A percentile compares a stretch with the other conserved stretches of the same genome.
Conservation (phyloP, 2,329 filamentous ascomycete species). For the Neofusicoccum laricinum region DNA sequence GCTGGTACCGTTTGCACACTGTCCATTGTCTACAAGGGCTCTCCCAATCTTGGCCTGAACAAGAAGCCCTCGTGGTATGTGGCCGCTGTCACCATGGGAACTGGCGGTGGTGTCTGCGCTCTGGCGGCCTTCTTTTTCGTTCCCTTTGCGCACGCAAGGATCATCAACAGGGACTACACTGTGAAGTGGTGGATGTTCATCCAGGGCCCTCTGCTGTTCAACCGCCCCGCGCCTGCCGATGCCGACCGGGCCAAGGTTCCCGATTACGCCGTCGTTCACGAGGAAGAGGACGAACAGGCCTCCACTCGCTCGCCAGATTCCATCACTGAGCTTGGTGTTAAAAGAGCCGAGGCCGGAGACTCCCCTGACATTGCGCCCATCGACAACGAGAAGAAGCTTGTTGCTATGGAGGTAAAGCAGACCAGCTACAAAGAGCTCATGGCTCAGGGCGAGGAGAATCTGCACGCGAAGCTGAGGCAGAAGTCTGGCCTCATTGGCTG, state of each 20-base stretch:
- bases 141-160: conserved; percentile 63
- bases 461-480: conserved; percentile 63
- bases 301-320: conserved; percentile 34
- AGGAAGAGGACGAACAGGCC: conserved; percentile 52
- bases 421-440: conserved; percentile 62
- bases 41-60: conserved; percentile 62
- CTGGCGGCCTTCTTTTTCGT: conserved; percentile 70
- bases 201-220: conserved; percentile 57
- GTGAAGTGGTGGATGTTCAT: conserved; percentile 63
- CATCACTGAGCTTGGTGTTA: conserved; percentile 25
- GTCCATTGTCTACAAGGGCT: conserved; percentile 79
- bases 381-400: conserved; percentile 38
- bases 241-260: conserved; percentile 60
- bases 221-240: conserved; percentile 54
- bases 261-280: conserved; percentile 74
- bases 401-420: conserved; percentile 49
- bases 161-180: conserved; percentile 66
- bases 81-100: conserved; percentile 63
- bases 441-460: conserved; percentile 53
- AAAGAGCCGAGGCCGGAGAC: conserved; percentile 19
- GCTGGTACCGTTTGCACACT: conserved; percentile 72
- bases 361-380: conserved; percentile 23
- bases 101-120: conserved; percentile 57
- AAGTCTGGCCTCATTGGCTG: conserved; percentile 70
- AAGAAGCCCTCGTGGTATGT: conserved; percentile 68